Evolutionary conservation across 768 basidiomycete genomes (phyloP).

Genomic region (Mycena floridula): DNA sequence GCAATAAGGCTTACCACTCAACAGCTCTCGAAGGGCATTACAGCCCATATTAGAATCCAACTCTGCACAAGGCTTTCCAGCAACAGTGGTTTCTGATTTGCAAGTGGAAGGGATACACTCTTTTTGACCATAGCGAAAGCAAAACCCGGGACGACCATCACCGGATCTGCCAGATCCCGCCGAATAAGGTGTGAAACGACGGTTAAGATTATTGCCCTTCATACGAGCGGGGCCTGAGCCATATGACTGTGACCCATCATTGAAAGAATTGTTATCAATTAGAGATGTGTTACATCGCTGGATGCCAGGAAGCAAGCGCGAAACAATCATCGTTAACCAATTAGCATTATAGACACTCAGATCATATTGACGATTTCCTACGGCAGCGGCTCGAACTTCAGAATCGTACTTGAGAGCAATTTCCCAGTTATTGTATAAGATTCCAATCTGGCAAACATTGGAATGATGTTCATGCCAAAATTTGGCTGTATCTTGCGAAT

Average conservation of each 20-base stretch:
- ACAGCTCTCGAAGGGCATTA: conserved; percentile 15
- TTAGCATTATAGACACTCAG: too few relatives aligned
- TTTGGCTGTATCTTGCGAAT: too few relatives aligned
- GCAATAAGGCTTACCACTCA: conserved; percentile 19
- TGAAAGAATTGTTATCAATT: too few relatives aligned
- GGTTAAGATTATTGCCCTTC: background rate
- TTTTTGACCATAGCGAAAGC: conserved; percentile 21
- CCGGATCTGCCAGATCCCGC: background rate
- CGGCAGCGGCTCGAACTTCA: too few relatives aligned
- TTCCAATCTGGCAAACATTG: too few relatives aligned
- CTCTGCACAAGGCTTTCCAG: conserved; percentile 15
- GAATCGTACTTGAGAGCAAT: too few relatives aligned
- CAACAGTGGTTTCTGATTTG: conserved; percentile 11
- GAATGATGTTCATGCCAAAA: too few relatives aligned
- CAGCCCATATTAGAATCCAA: conserved; percentile 7
- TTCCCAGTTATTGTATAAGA: too few relatives aligned
- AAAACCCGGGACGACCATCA: conserved; percentile 5
- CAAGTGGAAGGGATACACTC: conserved; percentile 19
- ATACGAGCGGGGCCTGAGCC: background rate
- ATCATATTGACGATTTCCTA: too few relatives aligned
- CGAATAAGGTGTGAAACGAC: background rate
- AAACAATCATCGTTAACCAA: background rate
- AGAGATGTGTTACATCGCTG: background rate
- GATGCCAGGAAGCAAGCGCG: background rate
- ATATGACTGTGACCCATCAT: too few relatives aligned